Base-by-base conservation (phyloP, 2,329 filamentous ascomycete species). In the Coniochaeta hoffmannii region DNA sequence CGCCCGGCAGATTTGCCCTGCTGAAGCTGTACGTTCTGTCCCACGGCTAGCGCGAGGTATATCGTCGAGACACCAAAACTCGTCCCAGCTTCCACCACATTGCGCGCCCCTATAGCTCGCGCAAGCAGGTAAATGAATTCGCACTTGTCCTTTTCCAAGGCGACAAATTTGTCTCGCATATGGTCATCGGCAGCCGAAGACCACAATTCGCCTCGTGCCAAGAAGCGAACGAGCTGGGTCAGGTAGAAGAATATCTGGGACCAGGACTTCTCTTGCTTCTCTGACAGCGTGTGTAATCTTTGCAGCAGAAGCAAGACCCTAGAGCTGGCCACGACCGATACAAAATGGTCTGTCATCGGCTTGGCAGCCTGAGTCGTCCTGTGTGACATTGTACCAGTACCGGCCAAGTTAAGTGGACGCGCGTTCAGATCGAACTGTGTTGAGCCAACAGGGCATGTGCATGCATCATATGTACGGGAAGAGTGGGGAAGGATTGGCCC, bases 181-280 rank as follows among this genome's bases (percentile, higher is more conserved):
- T 24, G 41, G 41, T 26, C 41, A 17, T 49, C 41, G 26, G 57
- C 64, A 17, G 53, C 60, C 51, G 62, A 54, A 22, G 36, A 41
- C 36, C 36, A 41, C 19, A 22, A n/a, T 35, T 54, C 52, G 35
- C 28, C 36, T 19, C 17, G 63, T 1, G 69, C n/a, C 54, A 64
- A 65, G 51, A 64, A 60, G 38, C 58, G 53, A 19, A 60, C 52
- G 8, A 66, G 51, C 4, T 58, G 58, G 26, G 55, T 58, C 19
- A 66, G 26, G 44, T 68, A 68, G 53, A 66, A 68, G 53, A 62
- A 57, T 0, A 28, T 61, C 24, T 68, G 64, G 0, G 62, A 66
- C 6, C 62, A 2, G 3, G 64, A 56, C 11, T 56, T 63, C 31
- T 68, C 65, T 31, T 66, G 64, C 0, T 31, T 34, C 32, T 53